Evolutionary conservation across 192 early-diverging fungal species (phyloP), one percentile per base, ranked within the genome.

Genomic region (Coemansia sp.): DNA sequence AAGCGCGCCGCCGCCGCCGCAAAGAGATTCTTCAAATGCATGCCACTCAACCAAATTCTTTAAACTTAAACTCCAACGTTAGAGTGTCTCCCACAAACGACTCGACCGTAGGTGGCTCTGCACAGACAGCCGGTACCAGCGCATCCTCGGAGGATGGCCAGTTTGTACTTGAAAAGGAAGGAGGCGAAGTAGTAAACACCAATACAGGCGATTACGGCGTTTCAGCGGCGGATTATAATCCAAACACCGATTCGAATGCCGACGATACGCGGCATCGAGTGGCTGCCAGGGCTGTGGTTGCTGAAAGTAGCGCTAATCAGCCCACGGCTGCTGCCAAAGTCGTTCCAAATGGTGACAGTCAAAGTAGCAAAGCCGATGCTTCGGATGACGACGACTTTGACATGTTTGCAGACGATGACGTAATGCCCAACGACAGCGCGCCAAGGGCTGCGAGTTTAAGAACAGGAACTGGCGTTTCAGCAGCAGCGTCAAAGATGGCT

Each of bases 221-320:
- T 23, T 84, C 86, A 21, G 84, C 89, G 2, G 88, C 87, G 21
- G 92, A 95, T 69, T 94, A 94, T 64, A 85, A 90, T 70, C 93
- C 93, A 2, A 87, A 84, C 2, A 77, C 82, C 21, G 93, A 95
- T 60, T 60, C 84, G 5, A 85, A 86, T 20, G 84, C 83, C 2
- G 86, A 91, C 60, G 87, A 93, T 58, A 82, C 84, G 46, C 83
- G 88, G 55, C 85, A 64, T 68, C 70, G 68, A 63, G 81, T 58
- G 48, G 64, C 60, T 25, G 71, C 56, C 34, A 64, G 49, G 62
- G 56, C 44, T 5, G 17, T 28, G 2, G 38, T 15, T 12, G 38
- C 40, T 21, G 24, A 20, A 25, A 14, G 24, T 9, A 46, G 23
- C 0, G 15, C 38, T 15, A 42, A 14, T 2, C 40, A 21, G 26